Evolutionary conservation across 495 filamentous ascomycete genomes (phyloP).

Genomic region (Amphirosellinia nigrospora): DNA sequence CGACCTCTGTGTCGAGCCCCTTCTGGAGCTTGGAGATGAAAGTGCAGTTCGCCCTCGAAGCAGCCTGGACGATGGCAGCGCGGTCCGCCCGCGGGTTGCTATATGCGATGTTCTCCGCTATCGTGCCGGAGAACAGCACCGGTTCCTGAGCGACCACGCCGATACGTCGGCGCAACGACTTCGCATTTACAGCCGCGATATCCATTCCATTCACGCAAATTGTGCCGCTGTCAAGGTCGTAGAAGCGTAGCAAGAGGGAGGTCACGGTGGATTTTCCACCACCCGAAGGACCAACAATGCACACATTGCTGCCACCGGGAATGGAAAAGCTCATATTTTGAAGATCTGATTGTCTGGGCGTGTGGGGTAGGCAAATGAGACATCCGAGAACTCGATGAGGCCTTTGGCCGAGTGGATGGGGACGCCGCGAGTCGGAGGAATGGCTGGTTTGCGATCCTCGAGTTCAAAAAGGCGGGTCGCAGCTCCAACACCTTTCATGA

Average conservation of each 20-base stretch:
- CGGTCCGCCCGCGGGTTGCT: conserved; percentile 80
- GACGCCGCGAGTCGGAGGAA: conserved; percentile 78
- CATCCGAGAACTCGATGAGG: conserved; percentile 81
- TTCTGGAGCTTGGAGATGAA: conserved; percentile 98
- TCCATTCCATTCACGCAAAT: conserved; percentile 87
- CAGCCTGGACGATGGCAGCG: conserved; percentile 82
- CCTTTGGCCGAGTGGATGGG: conserved; percentile 83
- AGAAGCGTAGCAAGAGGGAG: conserved; percentile 87
- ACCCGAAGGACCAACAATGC: conserved; percentile 93
- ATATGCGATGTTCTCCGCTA: conserved; percentile 97
- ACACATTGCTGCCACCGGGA: conserved; percentile 89
- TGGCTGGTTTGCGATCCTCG: conserved; percentile 88
- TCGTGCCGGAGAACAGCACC: conserved; percentile 91
- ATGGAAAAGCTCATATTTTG: conserved; percentile 88
- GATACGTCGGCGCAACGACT: conserved; percentile 90
- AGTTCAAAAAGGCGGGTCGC: conserved; percentile 94
- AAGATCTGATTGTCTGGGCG: conserved; percentile 91
- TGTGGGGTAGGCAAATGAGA: conserved; percentile 89
- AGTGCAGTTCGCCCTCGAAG: conserved; percentile 91
- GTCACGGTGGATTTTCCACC: conserved; percentile 96
- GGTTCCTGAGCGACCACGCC: conserved; percentile 96
- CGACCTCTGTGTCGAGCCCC: conserved; percentile 91
- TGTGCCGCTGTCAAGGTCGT: conserved; percentile 75
- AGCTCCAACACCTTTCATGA: conserved; percentile 98
- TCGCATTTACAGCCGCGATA: conserved; percentile 87